Evolutionary conservation across 768 basidiomycete species (phyloP).

Genomic region (Pleurotus sapidus): DNA sequence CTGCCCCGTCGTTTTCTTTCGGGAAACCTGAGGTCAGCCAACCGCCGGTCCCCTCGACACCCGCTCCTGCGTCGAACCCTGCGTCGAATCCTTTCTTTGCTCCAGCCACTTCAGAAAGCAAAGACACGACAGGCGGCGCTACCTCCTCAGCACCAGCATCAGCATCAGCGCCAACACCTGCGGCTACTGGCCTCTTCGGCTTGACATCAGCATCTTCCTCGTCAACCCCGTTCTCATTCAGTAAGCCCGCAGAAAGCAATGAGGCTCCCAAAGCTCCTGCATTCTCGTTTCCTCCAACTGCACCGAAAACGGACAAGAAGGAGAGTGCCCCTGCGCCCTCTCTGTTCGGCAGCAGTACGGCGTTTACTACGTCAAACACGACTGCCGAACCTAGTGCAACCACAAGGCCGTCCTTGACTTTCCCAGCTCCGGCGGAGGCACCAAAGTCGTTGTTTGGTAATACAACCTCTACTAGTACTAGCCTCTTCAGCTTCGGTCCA

Average conservation of each 20-base stretch:
- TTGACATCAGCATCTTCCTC: conserved; percentile 18
- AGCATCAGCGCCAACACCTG: neutral
- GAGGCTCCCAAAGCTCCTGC: conserved; percentile 13
- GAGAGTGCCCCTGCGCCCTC: conserved; percentile 14
- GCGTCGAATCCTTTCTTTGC: neutral
- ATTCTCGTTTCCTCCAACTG: conserved; percentile 18
- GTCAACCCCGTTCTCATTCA: conserved; percentile 33
- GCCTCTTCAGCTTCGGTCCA: conserved; percentile 13
- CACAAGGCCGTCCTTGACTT: neutral
- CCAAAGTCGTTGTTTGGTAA: conserved; percentile 41
- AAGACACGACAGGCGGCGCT: neutral
- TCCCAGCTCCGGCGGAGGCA: conserved; percentile 24
- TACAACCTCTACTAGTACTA: neutral
- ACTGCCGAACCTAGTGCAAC: conserved; percentile 10
- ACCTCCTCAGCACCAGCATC: no score
- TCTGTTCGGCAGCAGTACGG: neutral
- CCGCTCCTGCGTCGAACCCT: no score
- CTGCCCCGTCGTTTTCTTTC: no score
- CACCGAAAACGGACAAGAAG: conserved; percentile 2
- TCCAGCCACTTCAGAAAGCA: neutral
- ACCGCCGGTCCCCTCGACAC: no score
- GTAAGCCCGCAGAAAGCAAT: conserved; percentile 14
- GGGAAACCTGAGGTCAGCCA: no score
- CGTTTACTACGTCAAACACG: conserved; percentile 8
- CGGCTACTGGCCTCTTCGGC: conserved; percentile 16